Base-by-base conservation (phyloP, 805 yeast species). In the Priceomyces castillae region DNA sequence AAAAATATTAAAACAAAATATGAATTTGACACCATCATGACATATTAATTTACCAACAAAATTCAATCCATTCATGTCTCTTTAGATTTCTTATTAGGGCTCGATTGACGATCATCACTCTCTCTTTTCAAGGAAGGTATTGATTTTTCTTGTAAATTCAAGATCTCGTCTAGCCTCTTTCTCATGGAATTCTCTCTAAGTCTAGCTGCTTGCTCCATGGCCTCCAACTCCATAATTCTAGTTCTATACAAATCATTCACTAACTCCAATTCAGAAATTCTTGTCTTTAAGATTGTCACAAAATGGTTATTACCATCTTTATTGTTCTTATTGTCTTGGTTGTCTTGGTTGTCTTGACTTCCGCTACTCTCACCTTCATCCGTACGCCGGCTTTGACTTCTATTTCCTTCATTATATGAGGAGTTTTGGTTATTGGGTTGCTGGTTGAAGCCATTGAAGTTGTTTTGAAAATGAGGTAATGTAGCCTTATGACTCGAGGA, bases 161-260 rank as follows among this genome's bases (percentile, higher is more conserved):
- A 52, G 30, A 68, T 55, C 44, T 76, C 81, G 45, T 77, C 81
- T 39, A 77, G 62, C 37, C 81, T 54, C 48, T 71, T 73, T 48
- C 73, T 67, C 67, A 77, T 65, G 12, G 77, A 62, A 30, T 54
- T 57, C 50, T 77, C 81, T 42, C 81, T 62, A 43, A 74, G 68
- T 47, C 79, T 71, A 0, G 79, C 74, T 4, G 81, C 82, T 45
- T 65, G 72, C 54, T 78, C 83, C 76, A 74, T 69, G 16, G 80
- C 81, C 65, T 92, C 97, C 50, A 92, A 71, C 58, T 92, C 96
- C 61, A 77, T 71, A 35, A 92, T 87, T 52, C 95, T 78, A 5
- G 92, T 79, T 53, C 87, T 79, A 69, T 89, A 87, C 46, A 92
- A 68, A 59, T 90, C 97, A 55, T 90, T 90, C 33, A 92, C 96